Base-by-base conservation (phyloP, 768 basidiomycete species). In the Naganishia vaughanmartiniae region DNA sequence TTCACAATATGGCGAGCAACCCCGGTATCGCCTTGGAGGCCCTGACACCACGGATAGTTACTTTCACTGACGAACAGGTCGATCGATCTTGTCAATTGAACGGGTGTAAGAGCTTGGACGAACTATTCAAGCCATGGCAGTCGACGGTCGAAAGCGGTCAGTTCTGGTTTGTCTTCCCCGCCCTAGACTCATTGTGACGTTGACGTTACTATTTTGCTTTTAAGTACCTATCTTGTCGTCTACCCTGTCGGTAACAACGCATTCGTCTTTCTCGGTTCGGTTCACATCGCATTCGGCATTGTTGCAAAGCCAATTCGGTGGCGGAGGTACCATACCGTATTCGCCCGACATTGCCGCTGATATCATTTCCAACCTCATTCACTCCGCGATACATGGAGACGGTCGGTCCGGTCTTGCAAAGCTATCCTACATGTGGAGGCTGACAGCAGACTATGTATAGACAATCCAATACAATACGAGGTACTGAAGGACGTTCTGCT, bases 91-190 rank as follows among this genome's bases (percentile, higher is more conserved):
- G 80, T 71, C 77, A 75, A 70, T 72, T 75, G 15, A 81, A 81
- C 67, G 80, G 80, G 14, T 79, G 78, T 70, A 72, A 73, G 39
- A 77, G 79, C 4, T 67, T 81, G 45, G 80, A 81, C 28, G 79
- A 81, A 71, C 71, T 81, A 15, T 71, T 81, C 48, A 72, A 76
- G 53, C 80, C 80, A 42, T 81, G 80, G 80, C 78, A 81, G 66
- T 73, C 76, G 21, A 66, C 70, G 3, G 74, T 78, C 2, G 80
- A 81, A 73, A 67, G 77, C 66, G 80, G 80, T 80, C 19, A 75
- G 77, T n/a, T 17, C 1, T 1, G 46, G 7, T 21, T 1, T 14
- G 54, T 24, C 63, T 34, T 19, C 3, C 33, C 24, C 56, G 4
- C 46, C 9, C 1, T 26, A 24, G n/a, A 4, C 56, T 30, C 10